Evolutionary conservation across 495 filamentous ascomycete species (phyloP), one percentile per base, ranked within the genome.

Genomic region (Penicillium waksmanii): DNA sequence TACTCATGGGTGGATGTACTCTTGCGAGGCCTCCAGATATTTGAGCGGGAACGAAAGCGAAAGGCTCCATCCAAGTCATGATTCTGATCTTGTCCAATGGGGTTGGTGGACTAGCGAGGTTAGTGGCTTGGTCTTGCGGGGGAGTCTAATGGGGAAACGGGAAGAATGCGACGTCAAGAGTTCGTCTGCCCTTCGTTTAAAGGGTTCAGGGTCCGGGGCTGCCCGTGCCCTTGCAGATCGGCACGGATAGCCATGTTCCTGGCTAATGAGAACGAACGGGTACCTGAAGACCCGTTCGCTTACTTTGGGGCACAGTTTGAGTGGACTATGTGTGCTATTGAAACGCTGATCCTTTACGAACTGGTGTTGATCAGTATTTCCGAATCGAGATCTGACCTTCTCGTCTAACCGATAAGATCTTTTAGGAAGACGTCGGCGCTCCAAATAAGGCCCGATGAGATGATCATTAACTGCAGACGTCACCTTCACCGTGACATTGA

Each of bases 61-160:
- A 31, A 34, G 53, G 51, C 19, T 44, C 51, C 10, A 55, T 56
- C 11, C 33, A 18, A 50, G 38, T 44, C 52, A 53, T 60, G 54
- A 48, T 55, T 47, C 57, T 52, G 50, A 56, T 13, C 60, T 46
- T 53, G 34, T 19, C 46, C 58, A 57, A 57, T 55, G 43, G 56
- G 57, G 23, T 19, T 36, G 31, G 52, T 52, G 47, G 36, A 58
- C 36, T 40, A 48, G 33, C 54, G 64, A 35, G 55, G 34, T 34
- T 48, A 54, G 54, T 48, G 63, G 19, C 36, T 54, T 59, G 25
- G 63, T 46, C 56, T 63, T 63, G 60, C 51, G 61, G 56, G 53
- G 54, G 53, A 9, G 34, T 42, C 52, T 33, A 64, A 66, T 60
- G 40, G 27, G 17, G 48, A 40, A 18, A 33, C 5, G 49, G 34